A percentile compares a stretch with the other conserved stretches of the same genome.
Evolutionary conservation across 2,329 filamentous ascomycete species (phyloP).

Genomic region (Aspergillus awamori): DNA sequence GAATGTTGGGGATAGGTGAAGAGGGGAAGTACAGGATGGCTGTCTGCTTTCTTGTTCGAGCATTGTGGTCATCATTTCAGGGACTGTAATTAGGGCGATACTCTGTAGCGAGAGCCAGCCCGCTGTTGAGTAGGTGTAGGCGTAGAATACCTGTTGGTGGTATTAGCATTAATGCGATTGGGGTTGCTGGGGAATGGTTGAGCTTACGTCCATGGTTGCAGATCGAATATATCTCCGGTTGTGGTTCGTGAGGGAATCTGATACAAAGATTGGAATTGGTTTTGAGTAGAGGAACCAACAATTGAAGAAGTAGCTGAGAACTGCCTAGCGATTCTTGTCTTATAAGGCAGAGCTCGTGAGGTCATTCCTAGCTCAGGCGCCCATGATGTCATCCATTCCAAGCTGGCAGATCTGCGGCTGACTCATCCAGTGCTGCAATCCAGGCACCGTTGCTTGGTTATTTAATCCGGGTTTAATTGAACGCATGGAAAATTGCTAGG

Average conservation of each 20-base stretch:
- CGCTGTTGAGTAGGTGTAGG: constrained; percentile 50
- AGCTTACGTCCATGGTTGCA: constrained; percentile 26
- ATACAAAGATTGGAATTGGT: no score
- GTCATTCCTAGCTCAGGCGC: constrained; percentile 6
- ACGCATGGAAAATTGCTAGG: background rate
- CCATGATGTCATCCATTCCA: constrained; percentile 7
- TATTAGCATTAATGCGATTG: background rate
- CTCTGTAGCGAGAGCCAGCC: constrained; percentile 50
- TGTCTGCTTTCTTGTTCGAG: constrained; percentile 61
- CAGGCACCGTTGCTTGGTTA: background rate
- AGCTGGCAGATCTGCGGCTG: background rate
- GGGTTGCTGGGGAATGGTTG: background rate
- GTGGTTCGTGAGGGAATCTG: no score
- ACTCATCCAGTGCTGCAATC: background rate
- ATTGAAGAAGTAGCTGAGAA: background rate
- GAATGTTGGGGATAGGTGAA: no score
- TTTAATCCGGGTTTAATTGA: background rate
- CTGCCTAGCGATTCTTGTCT: background rate
- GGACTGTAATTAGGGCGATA: constrained; percentile 60
- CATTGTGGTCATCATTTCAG: constrained; percentile 63
- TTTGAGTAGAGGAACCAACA: background rate
- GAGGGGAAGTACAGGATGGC: constrained; percentile 26
- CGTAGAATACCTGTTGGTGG: constrained; percentile 44
- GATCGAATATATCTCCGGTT: background rate
- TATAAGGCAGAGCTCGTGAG: constrained; percentile 5